Conservation (phyloP, 805 yeast genomes). For the Candida arabinofermentans region DNA sequence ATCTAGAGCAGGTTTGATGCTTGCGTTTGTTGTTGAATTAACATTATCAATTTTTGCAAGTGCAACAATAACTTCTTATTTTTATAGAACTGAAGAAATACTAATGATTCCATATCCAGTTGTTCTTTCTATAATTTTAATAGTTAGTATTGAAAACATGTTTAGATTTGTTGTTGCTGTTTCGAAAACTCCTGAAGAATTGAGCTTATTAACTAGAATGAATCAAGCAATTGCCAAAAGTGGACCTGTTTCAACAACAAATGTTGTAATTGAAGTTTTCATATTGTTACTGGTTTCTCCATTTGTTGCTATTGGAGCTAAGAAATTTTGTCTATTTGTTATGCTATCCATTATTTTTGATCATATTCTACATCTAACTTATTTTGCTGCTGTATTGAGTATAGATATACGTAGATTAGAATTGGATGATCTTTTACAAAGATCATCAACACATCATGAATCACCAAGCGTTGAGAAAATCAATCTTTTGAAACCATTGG, state of each 20-base stretch:
- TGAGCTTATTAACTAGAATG: conserved; percentile 36
- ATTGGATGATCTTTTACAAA: conserved; percentile 47
- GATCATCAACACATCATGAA: conserved; percentile 15
- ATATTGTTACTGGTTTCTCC: conserved; percentile 25
- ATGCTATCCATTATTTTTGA: conserved; percentile 50
- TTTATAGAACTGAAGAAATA: conserved; percentile 32
- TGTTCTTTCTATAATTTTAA: conserved; percentile 37
- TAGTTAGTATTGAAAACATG: conserved; percentile 45
- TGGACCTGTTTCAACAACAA: conserved; percentile 35
- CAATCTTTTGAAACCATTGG: conserved; percentile 14
- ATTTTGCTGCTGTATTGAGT: conserved; percentile 58
- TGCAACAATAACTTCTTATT: conserved; percentile 37
- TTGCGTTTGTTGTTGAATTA: conserved; percentile 41
- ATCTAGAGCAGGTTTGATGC: conserved; percentile 42
- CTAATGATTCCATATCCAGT: conserved; percentile 38
- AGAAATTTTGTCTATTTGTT: conserved; percentile 43
- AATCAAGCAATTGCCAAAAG: conserved; percentile 34
- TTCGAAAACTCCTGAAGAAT: conserved; percentile 38
- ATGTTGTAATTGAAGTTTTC: conserved; percentile 23
- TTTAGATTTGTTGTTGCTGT: conserved; percentile 41
- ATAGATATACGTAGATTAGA: conserved; percentile 66
- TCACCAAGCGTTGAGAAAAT: conserved; percentile 2
- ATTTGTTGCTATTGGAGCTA: conserved; percentile 27
- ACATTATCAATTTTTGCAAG: conserved; percentile 38
- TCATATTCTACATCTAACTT: conserved; percentile 59